Base-by-base conservation (phyloP, 2,329 filamentous ascomycete genomes). In the Pseudogymnoascus pannorum region DNA sequence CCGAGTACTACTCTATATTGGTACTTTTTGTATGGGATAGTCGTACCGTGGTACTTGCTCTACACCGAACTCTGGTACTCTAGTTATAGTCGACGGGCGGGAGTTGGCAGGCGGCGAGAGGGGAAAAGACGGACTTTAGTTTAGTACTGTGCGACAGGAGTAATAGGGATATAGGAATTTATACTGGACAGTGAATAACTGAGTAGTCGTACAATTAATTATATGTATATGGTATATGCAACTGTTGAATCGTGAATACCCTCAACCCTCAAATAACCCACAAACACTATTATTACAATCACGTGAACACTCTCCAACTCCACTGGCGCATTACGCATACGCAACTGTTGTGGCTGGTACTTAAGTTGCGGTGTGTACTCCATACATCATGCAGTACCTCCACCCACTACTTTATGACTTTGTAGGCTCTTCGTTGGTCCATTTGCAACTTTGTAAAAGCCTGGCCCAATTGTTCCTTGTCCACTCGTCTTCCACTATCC, bases 281-380 rank as follows among this genome's bases (percentile, higher is more conserved):
- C 38, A 3, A 14, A 24, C 42, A 16, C 14, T 7, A 5, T 2
- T 26, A 4, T 29, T 29, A n/a, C 22, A 26, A 26, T 48, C 42
- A 48, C 22, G 42, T 48, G 42, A 48, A 48, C n/a, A 20, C 12
- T 26, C 22, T 6, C 9, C 3, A 35, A 12, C 33, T 12, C 33
- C 11, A n/a, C n/a, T n/a, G n/a, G 33, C 33, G 29, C 33, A 48
- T 20, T n/a, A 26, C 42, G 26, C 42, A 48, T 48, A 48, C 42
- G 42, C 42, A 48, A 48, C 42, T 48, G 14, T 26, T 8, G 42
- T 26, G 42, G 42, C 42, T 48, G 42, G 22, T 51, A 26, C 22
- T 11, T n/a, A 16, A 51, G 24, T 51, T 51, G 44, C 44, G 44
- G 44, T 51, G 44, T 29, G 44, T 51, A 51, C 44, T 51, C 44